Evolutionary conservation across 441 rosid species (phyloP).

Genomic region (Melastoma candidum): DNA sequence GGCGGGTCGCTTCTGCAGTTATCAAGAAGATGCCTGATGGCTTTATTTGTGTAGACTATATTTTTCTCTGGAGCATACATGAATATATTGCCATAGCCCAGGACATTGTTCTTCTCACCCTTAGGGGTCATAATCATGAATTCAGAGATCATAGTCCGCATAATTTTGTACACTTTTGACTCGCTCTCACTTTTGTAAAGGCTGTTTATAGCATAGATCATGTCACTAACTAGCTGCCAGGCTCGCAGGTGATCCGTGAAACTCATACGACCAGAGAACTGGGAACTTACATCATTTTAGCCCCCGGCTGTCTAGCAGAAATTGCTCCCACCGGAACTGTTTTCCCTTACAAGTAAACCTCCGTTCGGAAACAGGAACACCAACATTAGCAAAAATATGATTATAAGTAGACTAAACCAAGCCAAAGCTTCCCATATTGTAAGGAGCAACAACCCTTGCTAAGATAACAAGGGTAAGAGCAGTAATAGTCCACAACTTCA

Average conservation of each 20-base stretch:
- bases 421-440: conserved; percentile 94
- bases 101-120: conserved; percentile 22
- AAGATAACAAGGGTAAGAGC: conserved; percentile 94
- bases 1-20: conserved; percentile 26
- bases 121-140: conserved; percentile 37
- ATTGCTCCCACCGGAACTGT: conserved; percentile 66
- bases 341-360: conserved; percentile 60
- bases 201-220: conserved; percentile 37
- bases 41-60: conserved; percentile 40
- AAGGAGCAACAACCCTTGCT: conserved; percentile 98
- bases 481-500: conserved; percentile 91
- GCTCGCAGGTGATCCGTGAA: conserved; percentile 65
- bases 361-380: conserved; percentile 56
- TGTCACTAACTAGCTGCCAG: conserved; percentile 51
- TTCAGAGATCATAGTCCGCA: conserved; percentile 30
- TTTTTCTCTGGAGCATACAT: conserved; percentile 41
- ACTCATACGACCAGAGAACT: conserved; percentile 63
- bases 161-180: conserved; percentile 19
- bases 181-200: conserved; percentile 36
- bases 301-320: conserved; percentile 49
- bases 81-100: conserved; percentile 47
- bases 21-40: conserved; percentile 45
- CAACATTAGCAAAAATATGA: conserved; percentile 36
- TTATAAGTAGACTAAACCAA: conserved; percentile 52
- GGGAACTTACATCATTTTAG: conserved; percentile 56